phyloP scores from a whole-genome alignment of 805 yeast genomes.

The Ogataea nitratoaversa region DNA sequence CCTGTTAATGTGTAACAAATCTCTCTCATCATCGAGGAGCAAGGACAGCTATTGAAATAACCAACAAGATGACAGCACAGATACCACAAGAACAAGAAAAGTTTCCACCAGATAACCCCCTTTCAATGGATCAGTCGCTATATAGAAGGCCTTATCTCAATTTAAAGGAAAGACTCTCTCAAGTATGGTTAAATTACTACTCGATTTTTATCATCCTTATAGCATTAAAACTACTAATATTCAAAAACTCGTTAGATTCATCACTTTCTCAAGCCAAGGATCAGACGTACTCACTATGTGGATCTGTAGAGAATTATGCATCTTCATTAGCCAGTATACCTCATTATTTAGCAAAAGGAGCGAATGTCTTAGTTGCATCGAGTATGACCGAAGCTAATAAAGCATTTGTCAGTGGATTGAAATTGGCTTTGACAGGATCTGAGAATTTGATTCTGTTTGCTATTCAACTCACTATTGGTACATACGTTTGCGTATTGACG shows the following conservation, averaged over 20 bases:
- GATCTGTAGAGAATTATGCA: conserved; percentile 38
- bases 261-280: conserved; percentile 38
- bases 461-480: conserved; percentile 74
- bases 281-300: conserved; percentile 43
- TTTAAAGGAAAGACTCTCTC: conserved; percentile 53
- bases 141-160: conserved; percentile 39
- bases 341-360: conserved; percentile 48
- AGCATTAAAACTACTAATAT: conserved; percentile 56
- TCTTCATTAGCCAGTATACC: conserved; percentile 43
- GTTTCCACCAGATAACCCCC: neutral
- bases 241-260: conserved; percentile 42
- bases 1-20: no score
- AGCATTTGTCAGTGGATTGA: conserved; percentile 40
- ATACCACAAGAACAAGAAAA: neutral
- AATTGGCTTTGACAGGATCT: conserved; percentile 48
- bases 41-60: neutral
- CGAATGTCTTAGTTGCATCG: conserved; percentile 47
- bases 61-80: neutral
- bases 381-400: conserved; percentile 45
- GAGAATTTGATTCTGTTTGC: conserved; percentile 59
- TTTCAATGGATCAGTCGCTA: neutral
- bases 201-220: conserved; percentile 54
- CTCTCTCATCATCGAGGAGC: neutral
- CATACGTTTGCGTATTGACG: conserved; percentile 77
- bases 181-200: conserved; percentile 62